Conservation (phyloP, 2,329 filamentous ascomycete genomes). For the Zasmidium angulare region DNA sequence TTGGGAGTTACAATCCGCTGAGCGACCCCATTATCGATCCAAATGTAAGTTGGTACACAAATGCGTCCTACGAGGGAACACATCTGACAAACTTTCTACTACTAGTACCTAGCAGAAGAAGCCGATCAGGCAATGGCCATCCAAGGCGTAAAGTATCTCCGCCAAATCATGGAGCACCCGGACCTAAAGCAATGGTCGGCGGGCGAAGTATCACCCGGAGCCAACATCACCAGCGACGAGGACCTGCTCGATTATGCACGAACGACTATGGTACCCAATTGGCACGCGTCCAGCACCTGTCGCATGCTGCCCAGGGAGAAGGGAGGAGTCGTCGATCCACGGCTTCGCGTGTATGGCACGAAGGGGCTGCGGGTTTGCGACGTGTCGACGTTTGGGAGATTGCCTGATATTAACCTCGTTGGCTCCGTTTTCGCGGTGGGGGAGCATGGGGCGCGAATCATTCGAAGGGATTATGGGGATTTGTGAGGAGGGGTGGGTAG, state of each 20-base stretch:
- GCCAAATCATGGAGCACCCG: slow-evolving; percentile 15
- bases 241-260: slow-evolving; percentile 18
- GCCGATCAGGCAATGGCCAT: slow-evolving; percentile 21
- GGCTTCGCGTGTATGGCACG: slow-evolving; percentile 24
- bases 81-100: not conserved
- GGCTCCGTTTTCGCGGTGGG: slow-evolving; percentile 18
- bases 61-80: not conserved
- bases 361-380: slow-evolving; percentile 27
- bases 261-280: slow-evolving; percentile 20
- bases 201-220: slow-evolving; percentile 14
- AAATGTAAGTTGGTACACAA: slow-evolving; percentile 8
- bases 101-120: slow-evolving; percentile 18
- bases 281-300: slow-evolving; percentile 23
- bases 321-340: slow-evolving; percentile 24
- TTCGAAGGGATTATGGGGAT: slow-evolving; percentile 16
- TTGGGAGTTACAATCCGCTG: slow-evolving; percentile 3
- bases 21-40: slow-evolving; percentile 16
- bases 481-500: slow-evolving; percentile 2
- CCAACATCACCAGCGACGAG: slow-evolving; percentile 14
- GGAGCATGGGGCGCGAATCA: slow-evolving; percentile 16
- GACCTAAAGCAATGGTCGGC: slow-evolving; percentile 16
- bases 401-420: slow-evolving; percentile 21
- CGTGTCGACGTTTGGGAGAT: slow-evolving; percentile 17
- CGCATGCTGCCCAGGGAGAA: slow-evolving; percentile 22
- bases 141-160: slow-evolving; percentile 18